phyloP scores from a whole-genome alignment of 805 yeast genomes.

The Candida anglica region DNA sequence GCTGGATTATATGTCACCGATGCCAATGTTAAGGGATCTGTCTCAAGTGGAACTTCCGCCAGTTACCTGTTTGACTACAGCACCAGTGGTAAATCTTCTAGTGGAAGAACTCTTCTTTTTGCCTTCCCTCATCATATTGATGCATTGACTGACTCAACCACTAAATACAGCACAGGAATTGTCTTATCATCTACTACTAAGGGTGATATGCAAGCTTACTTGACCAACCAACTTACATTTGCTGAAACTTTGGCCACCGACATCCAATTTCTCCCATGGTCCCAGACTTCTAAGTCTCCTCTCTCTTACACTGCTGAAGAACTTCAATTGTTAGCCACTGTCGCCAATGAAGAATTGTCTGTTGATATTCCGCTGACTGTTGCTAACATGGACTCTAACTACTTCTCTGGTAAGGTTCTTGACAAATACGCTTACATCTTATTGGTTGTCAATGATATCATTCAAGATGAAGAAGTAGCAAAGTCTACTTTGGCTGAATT shows the following conservation, averaged over 20 bases:
- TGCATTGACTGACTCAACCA: constrained; percentile 25
- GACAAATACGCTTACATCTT: constrained; percentile 58
- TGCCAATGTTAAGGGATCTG: constrained; percentile 45
- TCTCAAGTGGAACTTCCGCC: constrained; percentile 42
- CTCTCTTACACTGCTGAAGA: constrained; percentile 42
- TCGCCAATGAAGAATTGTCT: constrained; percentile 43
- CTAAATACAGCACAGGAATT: constrained; percentile 36
- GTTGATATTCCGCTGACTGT: constrained; percentile 44
- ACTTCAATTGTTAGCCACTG: constrained; percentile 38
- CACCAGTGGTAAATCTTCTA: constrained; percentile 47
- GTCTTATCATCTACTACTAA: constrained; percentile 44
- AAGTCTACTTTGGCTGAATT: constrained; percentile 27
- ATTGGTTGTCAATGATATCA: constrained; percentile 46
- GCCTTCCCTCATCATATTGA: constrained; percentile 53
- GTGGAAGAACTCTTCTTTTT: constrained; percentile 44
- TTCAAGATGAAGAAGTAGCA: constrained; percentile 39
- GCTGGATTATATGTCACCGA: constrained; percentile 65
- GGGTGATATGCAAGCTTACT: constrained; percentile 46
- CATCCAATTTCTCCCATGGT: constrained; percentile 46
- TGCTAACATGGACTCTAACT: constrained; percentile 36
- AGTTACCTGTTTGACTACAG: constrained; percentile 45
- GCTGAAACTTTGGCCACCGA: constrained; percentile 35
- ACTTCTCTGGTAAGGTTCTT: constrained; percentile 49
- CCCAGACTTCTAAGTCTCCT: constrained; percentile 21
- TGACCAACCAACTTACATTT: constrained; percentile 35